Percentiles rank a stretch among this genome's conserved stretches.
Evolutionary conservation across 1,284 basidiomycete species (phyloP).

Genomic region (Trichosporon ovoides): DNA sequence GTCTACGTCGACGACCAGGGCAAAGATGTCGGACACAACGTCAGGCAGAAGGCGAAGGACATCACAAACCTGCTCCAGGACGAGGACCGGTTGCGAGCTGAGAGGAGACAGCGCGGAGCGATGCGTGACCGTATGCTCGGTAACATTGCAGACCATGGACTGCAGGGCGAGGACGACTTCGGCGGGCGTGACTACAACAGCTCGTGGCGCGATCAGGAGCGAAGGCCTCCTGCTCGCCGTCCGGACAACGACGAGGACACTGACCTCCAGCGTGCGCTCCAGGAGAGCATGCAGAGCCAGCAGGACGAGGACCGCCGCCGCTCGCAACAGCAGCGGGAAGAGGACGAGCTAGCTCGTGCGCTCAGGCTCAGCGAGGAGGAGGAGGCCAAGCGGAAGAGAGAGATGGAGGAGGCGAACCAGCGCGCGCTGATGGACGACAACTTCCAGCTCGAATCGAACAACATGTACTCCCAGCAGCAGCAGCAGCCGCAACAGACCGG

Average conservation of each 20-base stretch:
- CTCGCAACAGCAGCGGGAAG: conserved; percentile 50
- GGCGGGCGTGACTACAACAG: conserved; percentile 20
- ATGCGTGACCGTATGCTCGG: conserved; percentile 94
- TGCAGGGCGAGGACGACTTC: conserved; percentile 51
- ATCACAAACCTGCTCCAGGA: conserved; percentile 95
- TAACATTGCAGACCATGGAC: conserved; percentile 50
- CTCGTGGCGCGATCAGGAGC: conserved; percentile 10
- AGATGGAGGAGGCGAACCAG: conserved; percentile 69
- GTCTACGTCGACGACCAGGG: conserved; percentile 93
- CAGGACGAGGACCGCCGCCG: conserved; percentile 65
- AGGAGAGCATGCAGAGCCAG: conserved; percentile 72
- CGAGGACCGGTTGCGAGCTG: conserved; percentile 75
- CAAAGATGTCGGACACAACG: conserved; percentile 97
- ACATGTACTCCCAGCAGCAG: conserved; percentile 41
- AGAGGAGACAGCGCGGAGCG: conserved; percentile 70
- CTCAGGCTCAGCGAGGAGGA: conserved; percentile 82
- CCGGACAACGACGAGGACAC: conserved; percentile 60
- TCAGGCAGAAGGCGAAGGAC: conserved; percentile 98
- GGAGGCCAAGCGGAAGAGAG: conserved; percentile 63
- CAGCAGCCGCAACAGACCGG: conserved; percentile 40
- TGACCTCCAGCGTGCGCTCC: conserved; percentile 74
- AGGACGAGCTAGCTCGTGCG: conserved; percentile 72
- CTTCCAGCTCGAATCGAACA: conserved; percentile 54
- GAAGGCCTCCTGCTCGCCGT: conserved; percentile 3
- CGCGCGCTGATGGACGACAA: conserved; percentile 78